Conservation (phyloP, 352 stramenopile genomes). For the Pythium vanterpoolii region DNA sequence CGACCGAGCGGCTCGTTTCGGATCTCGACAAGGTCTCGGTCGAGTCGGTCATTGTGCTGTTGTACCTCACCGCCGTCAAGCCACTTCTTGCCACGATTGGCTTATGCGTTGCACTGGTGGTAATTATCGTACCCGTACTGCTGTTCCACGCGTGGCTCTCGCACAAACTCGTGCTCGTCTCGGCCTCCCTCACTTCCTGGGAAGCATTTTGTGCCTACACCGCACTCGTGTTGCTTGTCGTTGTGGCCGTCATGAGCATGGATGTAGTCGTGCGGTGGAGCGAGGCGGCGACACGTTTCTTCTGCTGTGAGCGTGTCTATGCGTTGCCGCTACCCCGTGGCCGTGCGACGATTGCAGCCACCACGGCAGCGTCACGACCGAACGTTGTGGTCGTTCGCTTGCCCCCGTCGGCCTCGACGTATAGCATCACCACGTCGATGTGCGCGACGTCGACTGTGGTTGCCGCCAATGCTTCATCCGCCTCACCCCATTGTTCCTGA, state of each 20-base stretch:
- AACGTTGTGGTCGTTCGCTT: conserved; percentile 20
- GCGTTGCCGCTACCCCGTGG: conserved; percentile 8
- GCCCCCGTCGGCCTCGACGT: conserved; percentile 6
- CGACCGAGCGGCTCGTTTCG: conserved; percentile 9
- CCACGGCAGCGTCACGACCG: neutral
- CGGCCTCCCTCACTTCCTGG: neutral
- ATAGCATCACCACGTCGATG: neutral
- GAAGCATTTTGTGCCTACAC: conserved; percentile 3
- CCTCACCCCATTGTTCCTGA: neutral
- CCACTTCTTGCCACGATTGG: conserved; percentile 13
- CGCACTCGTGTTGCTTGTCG: conserved; percentile 12
- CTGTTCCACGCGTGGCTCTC: neutral
- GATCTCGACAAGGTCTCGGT: conserved; percentile 7
- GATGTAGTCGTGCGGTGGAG: conserved; percentile 12
- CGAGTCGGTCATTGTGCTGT: conserved; percentile 17
- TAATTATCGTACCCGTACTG: conserved; percentile 6
- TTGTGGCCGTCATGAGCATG: conserved; percentile 15
- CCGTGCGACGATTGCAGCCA: neutral
- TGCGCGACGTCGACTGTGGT: neutral
- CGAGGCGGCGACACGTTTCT: conserved; percentile 19
- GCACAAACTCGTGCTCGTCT: neutral
- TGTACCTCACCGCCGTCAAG: conserved; percentile 29
- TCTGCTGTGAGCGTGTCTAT: conserved; percentile 24
- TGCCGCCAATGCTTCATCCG: neutral
- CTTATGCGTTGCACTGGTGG: conserved; percentile 1